Base-by-base conservation (phyloP, 108 stramenopile genomes). In the Nannochloropsis salina region DNA sequence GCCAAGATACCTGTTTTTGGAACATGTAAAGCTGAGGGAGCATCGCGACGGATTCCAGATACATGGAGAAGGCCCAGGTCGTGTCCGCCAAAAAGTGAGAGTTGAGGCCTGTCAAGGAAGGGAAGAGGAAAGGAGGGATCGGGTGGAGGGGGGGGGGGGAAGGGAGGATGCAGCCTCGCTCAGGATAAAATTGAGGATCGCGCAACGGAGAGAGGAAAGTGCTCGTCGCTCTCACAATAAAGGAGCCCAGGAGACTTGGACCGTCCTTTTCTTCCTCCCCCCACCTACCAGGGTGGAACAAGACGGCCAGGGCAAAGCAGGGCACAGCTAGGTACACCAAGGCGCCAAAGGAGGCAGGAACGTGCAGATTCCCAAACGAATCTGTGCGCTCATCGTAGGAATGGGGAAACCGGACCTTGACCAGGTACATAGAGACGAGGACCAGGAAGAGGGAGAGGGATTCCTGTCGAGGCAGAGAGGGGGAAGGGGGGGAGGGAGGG, bases 11-110 rank as follows among this genome's bases (percentile, higher is more conserved):
- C 87, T 96, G 95, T 86, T 95, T 96, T 91, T 98, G 99, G 91
- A 99, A 98, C 96, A 98, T 96, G 95, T 93, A 98, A 42, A 98
- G 92, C 92, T 99, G 99, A 5, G 99, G 99, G 44, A 98, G 84
- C n/a, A 92, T 90, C 4, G 99, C 96, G 21, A 95, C 91, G 4
- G 95, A 95, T 92, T 99, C 99, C 87, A 98, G 87, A 88, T 98
- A 99, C 96, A 98, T 98, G 44, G 97, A 96, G 85, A 95, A 97
- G 5, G 97, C 96, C 97, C 99, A 99, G 9, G 95, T 94, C 21
- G 94, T 94, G 89, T 99, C 99, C 85, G 96, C 96, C 12, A 99
- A 80, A 85, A 96, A 96, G 85, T 98, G 95, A 83, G 91, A 92
- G 91, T 99, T 99, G 81, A 99, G 47, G 90, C 84, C 92, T 97